Percentiles rank a stretch among this genome's conserved stretches.
Evolutionary conservation across 2,329 filamentous ascomycete species (phyloP).

Genomic region (Nothomitra cinnamomea): DNA sequence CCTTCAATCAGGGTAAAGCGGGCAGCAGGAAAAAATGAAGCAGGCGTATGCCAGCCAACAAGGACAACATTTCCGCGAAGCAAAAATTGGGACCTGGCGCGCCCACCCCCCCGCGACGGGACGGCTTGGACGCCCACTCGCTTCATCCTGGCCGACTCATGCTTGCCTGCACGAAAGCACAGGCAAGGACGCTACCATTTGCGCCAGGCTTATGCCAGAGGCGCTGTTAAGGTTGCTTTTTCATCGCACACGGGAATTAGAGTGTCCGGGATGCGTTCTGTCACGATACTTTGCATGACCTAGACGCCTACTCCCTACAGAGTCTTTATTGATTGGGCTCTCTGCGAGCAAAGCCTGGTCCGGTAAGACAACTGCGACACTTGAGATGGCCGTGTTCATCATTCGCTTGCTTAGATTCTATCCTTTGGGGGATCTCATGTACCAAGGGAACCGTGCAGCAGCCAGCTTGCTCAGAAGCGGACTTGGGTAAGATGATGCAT

Average conservation of each 20-base stretch:
- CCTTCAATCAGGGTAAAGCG: too few species aligned
- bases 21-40: too few species aligned
- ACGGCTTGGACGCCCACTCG: slow-evolving; percentile 3
- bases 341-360: not conserved
- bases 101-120: not conserved
- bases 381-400: not conserved
- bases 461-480: not conserved
- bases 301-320: not conserved
- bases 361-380: not conserved
- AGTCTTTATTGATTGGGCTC: not conserved
- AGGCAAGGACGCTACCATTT: not conserved
- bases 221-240: not conserved
- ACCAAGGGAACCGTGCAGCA: not conserved
- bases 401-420: not conserved
- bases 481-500: slow-evolving; percentile 2
- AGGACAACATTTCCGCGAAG: not conserved
- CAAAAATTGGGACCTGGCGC: slow-evolving; percentile 3
- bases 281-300: slow-evolving; percentile 1
- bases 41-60: not conserved
- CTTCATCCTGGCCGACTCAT: slow-evolving; percentile 3
- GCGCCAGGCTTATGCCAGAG: not conserved
- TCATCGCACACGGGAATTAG: not conserved
- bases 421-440: slow-evolving; percentile 1
- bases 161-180: not conserved
- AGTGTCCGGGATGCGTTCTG: slow-evolving; percentile 1